Conservation (phyloP, 169 alveolate genomes). For the Babesia sp. region DNA sequence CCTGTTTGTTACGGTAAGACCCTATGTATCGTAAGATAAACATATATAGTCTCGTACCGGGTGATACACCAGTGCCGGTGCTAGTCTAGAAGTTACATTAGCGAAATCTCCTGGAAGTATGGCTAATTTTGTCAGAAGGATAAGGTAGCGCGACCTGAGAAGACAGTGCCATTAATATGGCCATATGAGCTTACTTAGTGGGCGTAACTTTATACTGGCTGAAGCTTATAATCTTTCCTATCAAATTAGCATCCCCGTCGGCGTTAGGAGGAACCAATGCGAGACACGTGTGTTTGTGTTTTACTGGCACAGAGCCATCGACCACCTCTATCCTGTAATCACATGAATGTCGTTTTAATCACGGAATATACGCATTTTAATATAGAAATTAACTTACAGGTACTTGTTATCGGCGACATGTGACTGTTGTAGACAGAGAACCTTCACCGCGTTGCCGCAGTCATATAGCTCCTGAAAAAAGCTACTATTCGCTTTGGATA, state of each 20-base stretch:
- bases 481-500: slow-evolving; percentile 21
- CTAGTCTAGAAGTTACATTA: slow-evolving; percentile 41
- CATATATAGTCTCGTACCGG: slow-evolving; percentile 15
- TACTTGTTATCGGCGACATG: slow-evolving; percentile 58
- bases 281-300: slow-evolving; percentile 63
- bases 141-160: slow-evolving; percentile 60
- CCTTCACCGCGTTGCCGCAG: slow-evolving; percentile 35
- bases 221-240: slow-evolving; percentile 65
- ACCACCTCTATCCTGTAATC: slow-evolving; percentile 52
- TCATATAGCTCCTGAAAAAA: slow-evolving; percentile 62
- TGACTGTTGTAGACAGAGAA: slow-evolving; percentile 63
- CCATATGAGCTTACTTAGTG: slow-evolving; percentile 39
- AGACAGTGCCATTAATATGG: not conserved
- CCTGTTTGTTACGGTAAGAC: slow-evolving; percentile 9
- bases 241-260: slow-evolving; percentile 51
- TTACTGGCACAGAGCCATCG: slow-evolving; percentile 66
- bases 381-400: slow-evolving; percentile 33
- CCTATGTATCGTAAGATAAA: not conserved
- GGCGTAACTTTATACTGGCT: slow-evolving; percentile 56
- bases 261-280: slow-evolving; percentile 61
- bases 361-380: not conserved
- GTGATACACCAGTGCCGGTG: slow-evolving; percentile 46
- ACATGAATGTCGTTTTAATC: not conserved
- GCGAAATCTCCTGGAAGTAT: slow-evolving; percentile 65
- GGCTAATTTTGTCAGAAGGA: slow-evolving; percentile 49